Base-by-base conservation (phyloP, 208 protist genomes). In the Vickermania spadyakhi region DNA sequence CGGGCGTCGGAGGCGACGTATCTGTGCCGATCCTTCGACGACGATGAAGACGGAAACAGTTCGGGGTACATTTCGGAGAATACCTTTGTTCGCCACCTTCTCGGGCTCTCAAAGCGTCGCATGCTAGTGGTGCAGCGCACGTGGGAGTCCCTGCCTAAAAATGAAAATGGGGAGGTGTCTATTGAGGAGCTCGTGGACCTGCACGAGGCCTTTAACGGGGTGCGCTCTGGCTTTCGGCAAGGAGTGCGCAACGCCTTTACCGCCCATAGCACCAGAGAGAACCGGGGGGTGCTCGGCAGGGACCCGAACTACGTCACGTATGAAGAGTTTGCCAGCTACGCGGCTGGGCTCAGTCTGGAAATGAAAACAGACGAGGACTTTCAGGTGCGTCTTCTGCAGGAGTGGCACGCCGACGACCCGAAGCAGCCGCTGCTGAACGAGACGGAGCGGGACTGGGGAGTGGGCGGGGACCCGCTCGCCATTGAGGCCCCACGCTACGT, bases 31-130 rank as follows among this genome's bases (percentile, higher is more conserved):
- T 70, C 84, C 60, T 95, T 95, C 56, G 75, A 83, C 50, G 78
- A 90, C 62, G 70, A 77, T 25, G 64, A 64, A 13, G n/a, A n/a
- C n/a, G n/a, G n/a, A n/a, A n/a, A n/a, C n/a, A n/a, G n/a, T n/a
- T 58, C 65, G 27, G 81, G 76, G 21, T 73, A 64, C 62, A 88
- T 95, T 42, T 71, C 68, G 31, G 68, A 64, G 28, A 31, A 49
- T 1, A 80, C 71, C 22, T 95, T 92, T 61, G 68, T 76, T 26
- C 82, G 88, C 2, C 88, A 95, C 75, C 72, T 95, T 45, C 79
- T 70, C 3, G 83, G 85, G 3, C 52, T 94, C 22, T 91, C 88
- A 57, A 53, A 68, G 31, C 79, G 88, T 1, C 84, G 88, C 26
- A 66, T 84, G 62, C 60, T 75, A 52, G 88, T 77, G 0, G 75